These are phyloP conservation scores for Schrenkiella parvula DNA, from an alignment of 345 rosid genomes.

Conservation along the genomic window DNA sequence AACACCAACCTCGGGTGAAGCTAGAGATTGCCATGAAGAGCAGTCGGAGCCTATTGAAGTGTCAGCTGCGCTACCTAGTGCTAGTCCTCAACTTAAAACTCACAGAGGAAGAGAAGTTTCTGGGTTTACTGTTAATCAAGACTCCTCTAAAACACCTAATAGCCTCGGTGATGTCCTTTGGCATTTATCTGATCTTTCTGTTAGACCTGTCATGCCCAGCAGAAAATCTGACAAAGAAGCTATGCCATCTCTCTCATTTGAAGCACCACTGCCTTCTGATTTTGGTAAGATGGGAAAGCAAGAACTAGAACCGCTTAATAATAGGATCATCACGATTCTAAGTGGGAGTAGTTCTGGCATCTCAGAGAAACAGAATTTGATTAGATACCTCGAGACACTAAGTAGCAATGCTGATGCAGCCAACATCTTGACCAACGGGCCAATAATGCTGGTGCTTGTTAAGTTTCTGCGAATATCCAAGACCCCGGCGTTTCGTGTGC, in stretches of 20 bases:
- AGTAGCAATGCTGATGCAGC: conserved; percentile 89
- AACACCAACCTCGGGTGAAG: conserved; percentile 47
- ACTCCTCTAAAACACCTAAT: conserved; percentile 54
- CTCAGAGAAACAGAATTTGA: conserved; percentile 83
- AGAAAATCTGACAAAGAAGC: conserved; percentile 79
- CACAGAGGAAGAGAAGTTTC: conserved; percentile 57
- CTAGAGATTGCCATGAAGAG: conserved; percentile 50
- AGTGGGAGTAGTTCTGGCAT: conserved; percentile 60
- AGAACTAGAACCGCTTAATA: conserved; percentile 61
- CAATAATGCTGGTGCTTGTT: conserved; percentile 86
- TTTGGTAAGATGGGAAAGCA: conserved; percentile 74
- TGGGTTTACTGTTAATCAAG: conserved; percentile 46
- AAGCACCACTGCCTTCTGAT: conserved; percentile 65
- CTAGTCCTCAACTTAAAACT: conserved; percentile 59
- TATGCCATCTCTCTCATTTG: conserved; percentile 75
- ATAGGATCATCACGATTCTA: conserved; percentile 50
- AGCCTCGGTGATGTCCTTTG: conserved; percentile 66
- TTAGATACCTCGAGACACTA: conserved; percentile 87
- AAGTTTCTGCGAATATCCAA: conserved; percentile 88
- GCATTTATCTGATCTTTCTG: conserved; percentile 95
- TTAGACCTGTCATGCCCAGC: conserved; percentile 98
- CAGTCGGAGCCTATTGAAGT: conserved; percentile 54
- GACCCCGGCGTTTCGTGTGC: conserved; percentile 82
- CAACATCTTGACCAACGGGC: conserved; percentile 84
- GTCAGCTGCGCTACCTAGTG: conserved; percentile 57